phyloP scores from a whole-genome alignment of 1,284 basidiomycete species.

The Trichosporon coremiiforme region DNA sequence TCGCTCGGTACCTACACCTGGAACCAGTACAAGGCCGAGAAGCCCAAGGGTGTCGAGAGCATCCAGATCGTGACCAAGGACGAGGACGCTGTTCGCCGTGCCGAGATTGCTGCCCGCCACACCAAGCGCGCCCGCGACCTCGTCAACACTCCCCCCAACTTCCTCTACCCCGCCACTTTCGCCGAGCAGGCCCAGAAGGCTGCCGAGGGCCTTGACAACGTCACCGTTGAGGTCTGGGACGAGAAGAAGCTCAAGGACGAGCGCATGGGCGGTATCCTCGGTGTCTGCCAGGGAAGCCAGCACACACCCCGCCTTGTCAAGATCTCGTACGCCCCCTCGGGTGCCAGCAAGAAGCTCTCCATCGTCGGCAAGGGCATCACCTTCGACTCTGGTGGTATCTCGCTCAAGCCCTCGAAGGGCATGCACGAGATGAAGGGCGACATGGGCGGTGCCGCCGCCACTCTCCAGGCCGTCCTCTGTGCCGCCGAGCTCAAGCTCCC shows the following conservation, averaged over 20 bases:
- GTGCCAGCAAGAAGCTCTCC: slow-evolving; percentile 26
- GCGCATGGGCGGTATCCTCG: slow-evolving; percentile 25
- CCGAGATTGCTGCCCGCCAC: slow-evolving; percentile 28
- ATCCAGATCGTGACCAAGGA: slow-evolving; percentile 24
- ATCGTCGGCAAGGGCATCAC: slow-evolving; percentile 34
- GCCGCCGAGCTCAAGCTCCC: slow-evolving; percentile 30
- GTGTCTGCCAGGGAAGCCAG: slow-evolving; percentile 28
- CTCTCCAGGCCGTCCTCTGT: slow-evolving; percentile 28
- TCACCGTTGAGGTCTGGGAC: slow-evolving; percentile 30
- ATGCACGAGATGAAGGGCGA: slow-evolving; percentile 35
- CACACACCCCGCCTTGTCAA: slow-evolving; percentile 29
- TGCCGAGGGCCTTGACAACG: slow-evolving; percentile 21
- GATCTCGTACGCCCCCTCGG: slow-evolving; percentile 25
- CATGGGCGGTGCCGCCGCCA: slow-evolving; percentile 32
- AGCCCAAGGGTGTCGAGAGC: slow-evolving; percentile 17
- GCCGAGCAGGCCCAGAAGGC: slow-evolving; percentile 24
- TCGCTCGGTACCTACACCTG: slow-evolving; percentile 31
- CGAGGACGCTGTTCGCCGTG: slow-evolving; percentile 22
- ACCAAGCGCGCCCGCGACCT: slow-evolving; percentile 30
- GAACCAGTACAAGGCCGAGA: slow-evolving; percentile 33
- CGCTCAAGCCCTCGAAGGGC: slow-evolving; percentile 30
- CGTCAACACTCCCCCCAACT: slow-evolving; percentile 27
- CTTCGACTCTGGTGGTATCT: slow-evolving; percentile 32
- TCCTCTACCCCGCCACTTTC: slow-evolving; percentile 27
- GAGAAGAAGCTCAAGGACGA: slow-evolving; percentile 26